Percentiles rank a stretch among this genome's conserved stretches.
phyloP scores from a whole-genome alignment of 1,284 basidiomycete genomes.

The Ceratobasidium sp. region DNA sequence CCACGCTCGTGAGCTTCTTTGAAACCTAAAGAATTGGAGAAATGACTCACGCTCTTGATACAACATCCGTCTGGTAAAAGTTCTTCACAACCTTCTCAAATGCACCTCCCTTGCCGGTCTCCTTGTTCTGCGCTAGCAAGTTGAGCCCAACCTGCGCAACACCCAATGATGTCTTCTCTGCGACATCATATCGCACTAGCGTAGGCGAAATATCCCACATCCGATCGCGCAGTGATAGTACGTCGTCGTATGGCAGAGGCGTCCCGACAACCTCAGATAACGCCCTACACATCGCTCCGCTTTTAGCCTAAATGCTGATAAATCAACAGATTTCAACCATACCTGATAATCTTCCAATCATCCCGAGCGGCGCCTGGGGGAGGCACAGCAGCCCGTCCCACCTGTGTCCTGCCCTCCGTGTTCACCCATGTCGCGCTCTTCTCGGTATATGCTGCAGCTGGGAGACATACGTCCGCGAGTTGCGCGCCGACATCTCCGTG shows the following conservation, averaged over 20 bases:
- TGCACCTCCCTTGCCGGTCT: constrained; percentile 64
- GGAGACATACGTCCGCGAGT: constrained; percentile 95
- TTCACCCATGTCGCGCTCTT: constrained; percentile 97
- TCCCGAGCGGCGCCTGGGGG: constrained; percentile 95
- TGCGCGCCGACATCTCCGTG: constrained; percentile 98
- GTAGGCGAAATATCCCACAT: constrained; percentile 98
- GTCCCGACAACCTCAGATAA: constrained; percentile 88
- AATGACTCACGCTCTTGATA: constrained; percentile 80
- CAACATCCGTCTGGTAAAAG: constrained; percentile 97
- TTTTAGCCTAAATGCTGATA: constrained; percentile 1
- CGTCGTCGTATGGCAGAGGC: constrained; percentile 92
- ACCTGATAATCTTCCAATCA: constrained; percentile 99
- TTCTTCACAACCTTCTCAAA: constrained; percentile 89
- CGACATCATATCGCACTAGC: constrained; percentile 87
- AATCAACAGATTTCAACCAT: constrained; percentile 50
- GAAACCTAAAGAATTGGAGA: background rate
- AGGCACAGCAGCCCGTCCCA: constrained; percentile 93
- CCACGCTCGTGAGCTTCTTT: constrained; percentile 15
- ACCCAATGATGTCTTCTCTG: constrained; percentile 83
- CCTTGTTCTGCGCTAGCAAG: constrained; percentile 69
- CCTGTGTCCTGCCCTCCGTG: constrained; percentile 94
- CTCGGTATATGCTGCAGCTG: constrained; percentile 96
- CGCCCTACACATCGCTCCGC: constrained; percentile 66
- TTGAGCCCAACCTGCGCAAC: constrained; percentile 80
- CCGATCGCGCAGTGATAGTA: constrained; percentile 88